phyloP scores from a whole-genome alignment of 176 grass and related monocot species.

The Ananas comosus region DNA sequence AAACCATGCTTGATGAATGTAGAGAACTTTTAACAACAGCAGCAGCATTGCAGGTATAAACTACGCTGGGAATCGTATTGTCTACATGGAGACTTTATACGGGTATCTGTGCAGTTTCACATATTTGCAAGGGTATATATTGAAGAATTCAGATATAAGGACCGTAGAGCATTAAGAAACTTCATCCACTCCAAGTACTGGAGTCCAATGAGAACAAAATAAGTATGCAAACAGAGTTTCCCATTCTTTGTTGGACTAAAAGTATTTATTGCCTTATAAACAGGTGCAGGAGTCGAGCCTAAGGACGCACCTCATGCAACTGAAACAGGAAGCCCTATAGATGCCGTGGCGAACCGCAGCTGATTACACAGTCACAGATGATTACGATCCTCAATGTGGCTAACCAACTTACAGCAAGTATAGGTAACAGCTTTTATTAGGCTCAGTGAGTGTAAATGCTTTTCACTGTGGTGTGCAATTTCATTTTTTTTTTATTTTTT shows the following conservation, averaged over 20 bases:
- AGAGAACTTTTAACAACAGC: constrained; percentile 58
- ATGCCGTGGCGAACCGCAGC: constrained; percentile 15
- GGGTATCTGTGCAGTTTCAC: too few species aligned
- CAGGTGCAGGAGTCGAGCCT: constrained; percentile 76
- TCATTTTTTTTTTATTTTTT: constrained; percentile 4
- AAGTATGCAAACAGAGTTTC: neutral
- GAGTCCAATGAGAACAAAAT: neutral
- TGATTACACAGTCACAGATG: constrained; percentile 37
- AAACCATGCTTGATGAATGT: constrained; percentile 70
- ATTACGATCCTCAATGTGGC: constrained; percentile 41
- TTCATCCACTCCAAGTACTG: too few species aligned
- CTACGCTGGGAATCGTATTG: neutral
- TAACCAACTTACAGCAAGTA: constrained; percentile 34
- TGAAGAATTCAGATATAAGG: too few species aligned
- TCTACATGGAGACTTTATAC: too few species aligned
- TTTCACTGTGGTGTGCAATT: constrained; percentile 22
- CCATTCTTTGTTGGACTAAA: neutral
- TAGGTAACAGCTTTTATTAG: constrained; percentile 38
- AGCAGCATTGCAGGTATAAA: constrained; percentile 61
- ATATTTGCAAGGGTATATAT: too few species aligned
- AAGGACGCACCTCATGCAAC: constrained; percentile 61
- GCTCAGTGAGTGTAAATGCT: constrained; percentile 41
- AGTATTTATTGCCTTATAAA: constrained; percentile 10
- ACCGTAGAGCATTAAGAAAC: too few species aligned
- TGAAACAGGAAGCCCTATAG: constrained; percentile 13